phyloP scores from a whole-genome alignment of 2,329 filamentous ascomycete genomes.

The Neoascochyta sp. region DNA sequence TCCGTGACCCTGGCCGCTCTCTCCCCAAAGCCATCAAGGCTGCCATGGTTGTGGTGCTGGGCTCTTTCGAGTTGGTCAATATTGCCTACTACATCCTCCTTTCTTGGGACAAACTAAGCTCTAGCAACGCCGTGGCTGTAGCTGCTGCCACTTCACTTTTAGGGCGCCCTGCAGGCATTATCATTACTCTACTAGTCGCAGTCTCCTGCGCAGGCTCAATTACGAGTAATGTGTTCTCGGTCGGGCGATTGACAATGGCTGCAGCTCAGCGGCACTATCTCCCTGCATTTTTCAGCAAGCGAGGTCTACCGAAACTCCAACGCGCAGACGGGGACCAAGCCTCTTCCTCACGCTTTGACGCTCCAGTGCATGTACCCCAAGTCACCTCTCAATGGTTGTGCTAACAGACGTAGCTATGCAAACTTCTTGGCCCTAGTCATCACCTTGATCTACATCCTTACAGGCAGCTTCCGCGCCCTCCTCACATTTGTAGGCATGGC shows the following conservation, averaged over 20 bases:
- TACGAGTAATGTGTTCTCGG: slow-evolving; percentile 61
- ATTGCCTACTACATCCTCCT: slow-evolving; percentile 61
- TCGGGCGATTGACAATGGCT: slow-evolving; percentile 58
- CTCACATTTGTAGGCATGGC: slow-evolving; percentile 49
- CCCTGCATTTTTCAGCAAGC: slow-evolving; percentile 29
- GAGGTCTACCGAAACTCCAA: slow-evolving; percentile 21
- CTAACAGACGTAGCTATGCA: slow-evolving; percentile 24
- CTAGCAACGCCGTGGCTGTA: slow-evolving; percentile 60
- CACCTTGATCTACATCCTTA: slow-evolving; percentile 56
- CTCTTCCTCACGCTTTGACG: slow-evolving; percentile 20
- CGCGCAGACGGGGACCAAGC: slow-evolving; percentile 3
- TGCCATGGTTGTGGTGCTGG: slow-evolving; percentile 57
- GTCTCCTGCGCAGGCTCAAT: slow-evolving; percentile 60
- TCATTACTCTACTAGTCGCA: slow-evolving; percentile 56
- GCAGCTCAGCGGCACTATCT: slow-evolving; percentile 43
- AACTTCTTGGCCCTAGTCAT: slow-evolving; percentile 25
- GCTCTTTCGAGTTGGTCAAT: slow-evolving; percentile 59
- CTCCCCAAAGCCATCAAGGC: slow-evolving; percentile 61
- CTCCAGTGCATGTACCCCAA: slow-evolving; percentile 27
- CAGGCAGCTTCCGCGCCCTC: slow-evolving; percentile 59
- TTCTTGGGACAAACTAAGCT: slow-evolving; percentile 57
- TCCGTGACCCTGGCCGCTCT: slow-evolving; percentile 32
- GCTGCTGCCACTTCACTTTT: slow-evolving; percentile 50
- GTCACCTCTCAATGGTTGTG: neutral
- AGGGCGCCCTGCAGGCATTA: slow-evolving; percentile 52